These are phyloP conservation scores for Podila horticola DNA, from an alignment of 192 early-diverging fungal genomes.

Conservation along the genomic window DNA sequence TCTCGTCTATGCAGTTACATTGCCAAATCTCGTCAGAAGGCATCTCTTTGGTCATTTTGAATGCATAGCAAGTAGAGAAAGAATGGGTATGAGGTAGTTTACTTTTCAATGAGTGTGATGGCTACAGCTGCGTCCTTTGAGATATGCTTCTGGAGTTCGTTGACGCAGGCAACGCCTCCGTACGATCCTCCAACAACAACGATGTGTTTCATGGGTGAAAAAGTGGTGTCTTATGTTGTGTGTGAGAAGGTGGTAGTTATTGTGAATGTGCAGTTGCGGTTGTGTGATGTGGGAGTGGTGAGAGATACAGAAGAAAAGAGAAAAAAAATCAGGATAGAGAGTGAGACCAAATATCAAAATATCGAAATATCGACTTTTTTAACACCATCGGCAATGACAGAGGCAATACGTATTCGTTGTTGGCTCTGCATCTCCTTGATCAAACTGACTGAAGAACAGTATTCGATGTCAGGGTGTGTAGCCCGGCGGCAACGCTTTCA, in stretches of 20 bases:
- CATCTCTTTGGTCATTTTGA: no score
- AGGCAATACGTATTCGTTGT: background rate
- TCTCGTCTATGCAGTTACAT: constrained; percentile 28
- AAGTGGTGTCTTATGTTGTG: background rate
- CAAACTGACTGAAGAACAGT: no score
- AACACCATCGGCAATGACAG: background rate
- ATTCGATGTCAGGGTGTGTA: no score
- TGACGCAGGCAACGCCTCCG: constrained; percentile 58
- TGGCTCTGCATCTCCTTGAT: no score
- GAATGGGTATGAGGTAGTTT: background rate
- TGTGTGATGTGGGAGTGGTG: background rate
- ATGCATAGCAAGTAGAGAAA: no score
- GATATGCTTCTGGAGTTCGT: constrained; percentile 27
- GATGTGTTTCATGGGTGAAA: constrained; percentile 34
- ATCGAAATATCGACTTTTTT: no score
- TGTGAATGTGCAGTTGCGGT: background rate
- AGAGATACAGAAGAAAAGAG: no score
- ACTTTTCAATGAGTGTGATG: constrained; percentile 63
- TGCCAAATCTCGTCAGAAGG: background rate
- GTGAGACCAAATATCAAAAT: background rate
- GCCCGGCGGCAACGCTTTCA: no score
- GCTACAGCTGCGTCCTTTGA: constrained; percentile 45
- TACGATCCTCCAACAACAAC: constrained; percentile 62
- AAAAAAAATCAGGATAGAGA: background rate
- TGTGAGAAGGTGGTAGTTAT: background rate